Evolutionary conservation across 805 yeast species (phyloP), one percentile per base, ranked within the genome.

Genomic region (Zygotorulaspora florentina): DNA sequence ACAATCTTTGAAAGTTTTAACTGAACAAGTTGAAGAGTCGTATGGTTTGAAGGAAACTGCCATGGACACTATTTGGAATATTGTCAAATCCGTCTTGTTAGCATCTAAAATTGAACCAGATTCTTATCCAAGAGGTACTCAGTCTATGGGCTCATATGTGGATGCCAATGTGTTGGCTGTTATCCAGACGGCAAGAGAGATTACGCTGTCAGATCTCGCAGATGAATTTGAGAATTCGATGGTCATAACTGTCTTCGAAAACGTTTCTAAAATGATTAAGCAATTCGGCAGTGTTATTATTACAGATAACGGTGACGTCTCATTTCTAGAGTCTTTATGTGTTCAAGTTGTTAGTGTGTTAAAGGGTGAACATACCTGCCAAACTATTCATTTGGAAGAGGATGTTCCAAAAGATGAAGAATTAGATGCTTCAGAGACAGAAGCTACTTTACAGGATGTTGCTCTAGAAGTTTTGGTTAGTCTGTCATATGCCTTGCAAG

Each of bases 21-120:
- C 75, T 40, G 85, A 81, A 46, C 91, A 87, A 68, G 78, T 83
- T 50, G 88, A 81, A 49, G 90, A 85, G 64, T 88, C 95, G 42
- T 89, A 87, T 50, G 96, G 96, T 61, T 80, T 90, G 73, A 81
- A 96, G 65, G 93, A 86, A 69, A 81, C 93, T 48, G 90, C 96
- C 40, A 70, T 91, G 64, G 71, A 76, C 40, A 77, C 91, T 35
- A 71, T 91, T 62, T 91, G 96, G 95, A 85, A 80, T 60, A 79
- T 90, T 57, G 83, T 81, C 46, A 77, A 76, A 58, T 82, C 95
- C 31, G 81, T 85, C 74, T 76, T 77, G 61, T 50, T 63, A 45
- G 62, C 70, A 17, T 75, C 80, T 42, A 69, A 74, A 38, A 46
- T 68, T 42, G 73, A 70, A 46, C 79, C 79, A 54, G 73, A 71